A percentile compares a stretch with the other conserved stretches of the same genome.
Conservation (phyloP, 805 yeast genomes). For the Lipomyces yamanashiensis region DNA sequence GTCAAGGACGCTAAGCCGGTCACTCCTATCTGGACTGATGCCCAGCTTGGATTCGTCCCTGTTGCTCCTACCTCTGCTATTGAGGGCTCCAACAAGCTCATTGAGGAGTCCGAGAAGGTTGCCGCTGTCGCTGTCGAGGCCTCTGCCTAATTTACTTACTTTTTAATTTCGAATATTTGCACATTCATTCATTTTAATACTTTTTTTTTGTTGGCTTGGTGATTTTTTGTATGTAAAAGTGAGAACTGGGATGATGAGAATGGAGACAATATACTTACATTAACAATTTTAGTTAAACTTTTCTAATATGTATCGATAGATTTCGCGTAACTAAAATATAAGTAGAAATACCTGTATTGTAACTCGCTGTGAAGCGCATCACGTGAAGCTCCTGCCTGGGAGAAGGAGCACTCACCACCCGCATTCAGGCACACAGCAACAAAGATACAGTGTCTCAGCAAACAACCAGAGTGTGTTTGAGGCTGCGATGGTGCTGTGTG, state of each 20-base stretch:
- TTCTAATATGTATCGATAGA: no score
- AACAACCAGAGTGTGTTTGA: no score
- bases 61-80: constrained; percentile 7
- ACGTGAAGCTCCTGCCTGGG: neutral
- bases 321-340: no score
- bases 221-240: neutral
- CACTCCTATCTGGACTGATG: constrained; percentile 85
- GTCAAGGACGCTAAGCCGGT: constrained; percentile 53
- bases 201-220: neutral
- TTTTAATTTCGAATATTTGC: neutral
- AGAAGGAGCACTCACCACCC: neutral
- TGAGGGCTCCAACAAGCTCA: neutral
- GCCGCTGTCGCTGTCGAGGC: constrained; percentile 23
- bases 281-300: no score
- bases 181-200: neutral
- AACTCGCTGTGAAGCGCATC: neutral
- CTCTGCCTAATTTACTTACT: constrained; percentile 21
- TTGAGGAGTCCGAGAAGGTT: constrained; percentile 17
- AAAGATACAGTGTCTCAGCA: no score
- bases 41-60: constrained; percentile 57
- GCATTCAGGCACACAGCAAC: neutral
- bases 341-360: no score
- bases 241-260: no score
- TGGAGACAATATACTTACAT: no score
- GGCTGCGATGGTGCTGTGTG: no score